Base-by-base conservation (phyloP, 805 yeast species). In the Candida palmyrensis region DNA sequence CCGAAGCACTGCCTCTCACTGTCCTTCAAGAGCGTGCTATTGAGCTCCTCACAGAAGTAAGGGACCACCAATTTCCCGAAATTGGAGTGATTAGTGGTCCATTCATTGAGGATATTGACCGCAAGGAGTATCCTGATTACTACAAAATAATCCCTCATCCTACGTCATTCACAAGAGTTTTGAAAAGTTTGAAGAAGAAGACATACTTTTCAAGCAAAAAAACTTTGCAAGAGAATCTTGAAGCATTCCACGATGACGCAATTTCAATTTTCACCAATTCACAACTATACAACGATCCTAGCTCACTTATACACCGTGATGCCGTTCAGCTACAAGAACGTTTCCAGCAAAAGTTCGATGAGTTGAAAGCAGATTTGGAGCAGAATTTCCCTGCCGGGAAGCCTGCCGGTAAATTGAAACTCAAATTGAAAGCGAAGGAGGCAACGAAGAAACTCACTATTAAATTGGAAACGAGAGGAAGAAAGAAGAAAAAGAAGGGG, bases 261-360 rank as follows among this genome's bases (percentile, higher is more conserved):
- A 59, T 65, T 18, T 60, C 80, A 33, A 79, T 90, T 10, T 88
- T 89, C 60, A 50, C 66, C 28, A 92, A 92, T 57, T 95, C 97
- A 2, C 77, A 77, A 49, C 54, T 70, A 1, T 90, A 79, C 57
- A 90, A 89, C 55, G 82, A 78, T 39, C 82, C 82, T 33, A 76
- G 73, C 2, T 76, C 92, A 33, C 67, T 76, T 33, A 79, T 89
- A 25, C 77, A 78, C 49, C 74, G 74, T 39, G 94, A 87, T 57
- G 81, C 97, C 0, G 58, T 54, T 24, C 70, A 72, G 27, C 66
- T 92, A 33, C 68, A 74, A 39, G 67, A 66, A 19, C 68, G 67
- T 39, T 77, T 82, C 42, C 60, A 65, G 24, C 61, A 65, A 39
- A 59, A 69, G 45, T 61, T 41, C 37, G 33, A 44, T 6, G 55